Evolutionary conservation across 2,329 filamentous ascomycete genomes (phyloP).

Genomic region (Pleoardoris graminearum): DNA sequence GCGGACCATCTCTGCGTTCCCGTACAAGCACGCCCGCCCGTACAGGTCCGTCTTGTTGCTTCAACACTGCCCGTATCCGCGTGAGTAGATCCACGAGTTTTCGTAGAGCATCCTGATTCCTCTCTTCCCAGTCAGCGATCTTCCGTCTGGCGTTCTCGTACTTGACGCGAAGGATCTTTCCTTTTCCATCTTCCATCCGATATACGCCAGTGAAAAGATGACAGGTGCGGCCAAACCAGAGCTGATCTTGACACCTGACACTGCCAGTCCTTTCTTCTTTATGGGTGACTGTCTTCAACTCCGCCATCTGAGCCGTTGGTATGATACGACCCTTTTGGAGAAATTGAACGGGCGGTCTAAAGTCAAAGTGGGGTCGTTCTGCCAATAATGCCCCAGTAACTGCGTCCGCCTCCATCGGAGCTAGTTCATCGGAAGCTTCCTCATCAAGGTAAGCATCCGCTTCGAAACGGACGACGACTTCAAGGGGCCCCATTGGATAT

Average conservation of each 20-base stretch:
- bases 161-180: constrained; percentile 18
- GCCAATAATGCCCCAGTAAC: constrained; percentile 17
- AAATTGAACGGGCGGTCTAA: constrained; percentile 22
- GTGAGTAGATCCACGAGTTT: constrained; percentile 28
- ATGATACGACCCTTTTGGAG: constrained; percentile 32
- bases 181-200: constrained; percentile 10
- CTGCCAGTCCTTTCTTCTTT: constrained; percentile 7
- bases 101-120: constrained; percentile 25
- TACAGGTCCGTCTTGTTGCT: constrained; percentile 16
- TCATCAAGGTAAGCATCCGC: constrained; percentile 35
- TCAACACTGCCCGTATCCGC: constrained; percentile 16
- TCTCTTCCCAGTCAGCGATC: constrained; percentile 26
- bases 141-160: constrained; percentile 22
- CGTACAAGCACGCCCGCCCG: not conserved
- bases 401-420: constrained; percentile 10
- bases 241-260: constrained; percentile 30
- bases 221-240: constrained; percentile 38
- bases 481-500: constrained; percentile 31
- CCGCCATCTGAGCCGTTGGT: constrained; percentile 26
- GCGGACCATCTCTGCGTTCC: not conserved
- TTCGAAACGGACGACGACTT: constrained; percentile 34
- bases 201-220: constrained; percentile 30
- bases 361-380: constrained; percentile 19
- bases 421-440: constrained; percentile 17
- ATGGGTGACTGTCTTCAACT: constrained; percentile 27